Evolutionary conservation across 2,329 filamentous ascomycete genomes (phyloP).

Genomic region (Hymenoscyphus scutula): DNA sequence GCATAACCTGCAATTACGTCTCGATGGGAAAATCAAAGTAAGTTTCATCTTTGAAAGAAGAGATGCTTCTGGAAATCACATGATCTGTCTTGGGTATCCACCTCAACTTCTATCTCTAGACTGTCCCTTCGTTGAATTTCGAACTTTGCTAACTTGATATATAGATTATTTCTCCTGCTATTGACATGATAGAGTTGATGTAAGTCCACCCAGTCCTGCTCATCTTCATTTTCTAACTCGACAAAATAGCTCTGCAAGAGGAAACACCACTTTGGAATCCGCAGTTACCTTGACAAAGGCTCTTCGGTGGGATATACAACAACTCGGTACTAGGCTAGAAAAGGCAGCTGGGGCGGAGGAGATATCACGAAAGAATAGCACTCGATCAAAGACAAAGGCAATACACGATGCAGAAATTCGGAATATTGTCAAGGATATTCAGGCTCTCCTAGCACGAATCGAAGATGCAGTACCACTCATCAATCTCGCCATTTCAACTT

Average conservation of each 20-base stretch:
- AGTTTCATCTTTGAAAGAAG: constrained; percentile 22
- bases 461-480: constrained; percentile 90
- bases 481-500: constrained; percentile 91
- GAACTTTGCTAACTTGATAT: constrained; percentile 7
- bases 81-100: background rate
- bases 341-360: constrained; percentile 66
- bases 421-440: constrained; percentile 72
- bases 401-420: constrained; percentile 64
- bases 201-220: constrained; percentile 37
- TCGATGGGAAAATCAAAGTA: constrained; percentile 84
- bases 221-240: background rate
- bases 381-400: constrained; percentile 48
- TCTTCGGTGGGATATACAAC: constrained; percentile 78
- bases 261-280: constrained; percentile 80
- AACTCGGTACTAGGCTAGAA: constrained; percentile 72
- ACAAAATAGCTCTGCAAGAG: constrained; percentile 57
- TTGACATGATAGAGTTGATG: constrained; percentile 91
- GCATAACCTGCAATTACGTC: constrained; percentile 64
- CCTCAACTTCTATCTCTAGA: no score
- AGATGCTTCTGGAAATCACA: background rate
- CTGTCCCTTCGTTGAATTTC: no score
- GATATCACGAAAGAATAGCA: constrained; percentile 42
- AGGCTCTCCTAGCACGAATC: constrained; percentile 70
- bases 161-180: constrained; percentile 82
- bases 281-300: constrained; percentile 80